phyloP scores from a whole-genome alignment of 768 basidiomycete genomes.

The Suillus variegatus region DNA sequence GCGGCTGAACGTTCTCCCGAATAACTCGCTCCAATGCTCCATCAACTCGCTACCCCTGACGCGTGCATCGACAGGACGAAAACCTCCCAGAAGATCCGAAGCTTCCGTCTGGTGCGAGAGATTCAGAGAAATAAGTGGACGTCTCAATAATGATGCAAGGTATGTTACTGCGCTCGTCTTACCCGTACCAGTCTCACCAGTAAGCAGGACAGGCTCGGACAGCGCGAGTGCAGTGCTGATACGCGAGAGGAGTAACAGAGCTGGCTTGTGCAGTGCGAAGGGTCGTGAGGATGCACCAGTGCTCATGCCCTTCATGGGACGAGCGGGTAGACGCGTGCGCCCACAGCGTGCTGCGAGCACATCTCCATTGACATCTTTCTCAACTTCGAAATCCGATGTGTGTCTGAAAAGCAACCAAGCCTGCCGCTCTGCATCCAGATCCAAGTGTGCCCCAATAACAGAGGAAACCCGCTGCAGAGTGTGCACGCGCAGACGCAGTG shows the following conservation, averaged over 20 bases:
- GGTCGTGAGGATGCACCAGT: slow-evolving; percentile 46
- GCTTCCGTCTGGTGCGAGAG: slow-evolving; percentile 96
- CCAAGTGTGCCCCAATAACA: slow-evolving; percentile 61
- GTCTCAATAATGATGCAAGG: slow-evolving; percentile 74
- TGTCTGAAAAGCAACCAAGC: slow-evolving; percentile 70
- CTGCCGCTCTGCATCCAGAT: slow-evolving; percentile 67
- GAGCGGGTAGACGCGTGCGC: slow-evolving; percentile 56
- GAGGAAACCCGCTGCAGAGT: slow-evolving; percentile 50
- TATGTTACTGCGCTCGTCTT: slow-evolving; percentile 94
- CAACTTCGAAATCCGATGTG: slow-evolving; percentile 65
- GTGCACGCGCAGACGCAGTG: slow-evolving; percentile 51
- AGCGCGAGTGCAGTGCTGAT: slow-evolving; percentile 73
- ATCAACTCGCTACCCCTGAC: slow-evolving; percentile 73
- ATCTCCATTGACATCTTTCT: slow-evolving; percentile 67
- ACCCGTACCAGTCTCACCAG: slow-evolving; percentile 99
- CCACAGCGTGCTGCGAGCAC: slow-evolving; percentile 61
- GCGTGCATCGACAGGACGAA: slow-evolving; percentile 92
- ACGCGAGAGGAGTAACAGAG: slow-evolving; percentile 74
- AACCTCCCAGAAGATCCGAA: slow-evolving; percentile 90
- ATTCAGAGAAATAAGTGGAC: slow-evolving; percentile 85
- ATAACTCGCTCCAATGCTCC: slow-evolving; percentile 74
- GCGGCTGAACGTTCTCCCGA: slow-evolving; percentile 85
- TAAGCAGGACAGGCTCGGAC: slow-evolving; percentile 84
- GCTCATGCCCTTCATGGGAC: slow-evolving; percentile 39
- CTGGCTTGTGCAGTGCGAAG: slow-evolving; percentile 89